Base-by-base conservation (phyloP, 352 stramenopile species). In the Globisporangium paroecandrum region DNA sequence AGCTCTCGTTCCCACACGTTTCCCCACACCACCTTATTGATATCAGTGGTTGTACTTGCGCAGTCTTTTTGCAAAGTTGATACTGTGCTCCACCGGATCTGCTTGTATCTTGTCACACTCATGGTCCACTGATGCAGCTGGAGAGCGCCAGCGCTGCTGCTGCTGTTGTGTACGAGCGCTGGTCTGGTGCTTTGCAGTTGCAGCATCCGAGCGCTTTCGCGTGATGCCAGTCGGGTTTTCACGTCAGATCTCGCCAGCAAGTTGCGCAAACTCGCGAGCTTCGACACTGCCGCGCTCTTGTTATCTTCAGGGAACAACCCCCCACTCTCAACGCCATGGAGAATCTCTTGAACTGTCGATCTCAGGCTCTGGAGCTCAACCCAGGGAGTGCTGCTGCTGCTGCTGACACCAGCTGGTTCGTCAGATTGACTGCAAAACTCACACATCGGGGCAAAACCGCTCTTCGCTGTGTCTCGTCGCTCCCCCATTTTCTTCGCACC, bases 1-100 rank as follows among this genome's bases (percentile, higher is more conserved):
- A 68, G 55, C 51, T 82, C 76, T 62, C 72, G 74, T n/a, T 73
- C 32, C 75, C 77, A 83, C 47, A 83, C 58, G 20, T 62, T 71
- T 22, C 25, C 64, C 78, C 78, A 84, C 56, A 83, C 69, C 10
- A 18, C 46, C 41, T 49, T 22, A n/a, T 58, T 69, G 24, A 59
- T 32, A 22, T 32, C 36, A 3, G 12, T 7, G 1, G 38, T 13
- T 4, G 32, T 38, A 38, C 8, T 38, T 38, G 29, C 4, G 18
- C 13, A 27, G 29, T 41, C 25, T 58, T 10, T 36, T 15, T 46
- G 38, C 5, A 24, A 4, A 24, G 20, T 51, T 49, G 41, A 34
- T 22, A 53, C 7, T 3, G 41, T 53, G 36, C 51, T 54, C 46
- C n/a, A 46, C 22, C 60, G 36, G 4, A 68, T 58, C 18, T 71